phyloP scores from a whole-genome alignment of 257 asterid species.

The Rhazya stricta region DNA sequence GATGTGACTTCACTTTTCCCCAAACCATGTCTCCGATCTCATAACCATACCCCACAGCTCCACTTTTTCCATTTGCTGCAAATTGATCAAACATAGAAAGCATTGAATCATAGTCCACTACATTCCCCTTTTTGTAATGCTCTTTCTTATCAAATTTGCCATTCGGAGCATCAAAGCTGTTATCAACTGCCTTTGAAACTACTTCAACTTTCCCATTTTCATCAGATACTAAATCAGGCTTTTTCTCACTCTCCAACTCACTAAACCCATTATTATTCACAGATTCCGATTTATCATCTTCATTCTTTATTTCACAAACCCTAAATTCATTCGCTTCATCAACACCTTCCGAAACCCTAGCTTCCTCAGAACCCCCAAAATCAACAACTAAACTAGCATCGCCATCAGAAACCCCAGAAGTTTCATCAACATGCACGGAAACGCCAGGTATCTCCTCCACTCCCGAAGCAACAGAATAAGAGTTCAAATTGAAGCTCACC shows the following conservation, averaged over 20 bases:
- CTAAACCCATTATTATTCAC: constrained; percentile 7
- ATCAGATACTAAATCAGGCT: neutral
- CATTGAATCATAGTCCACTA: constrained; percentile 38
- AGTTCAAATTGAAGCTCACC: constrained; percentile 10
- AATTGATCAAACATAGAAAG: constrained; percentile 66
- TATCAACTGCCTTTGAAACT: neutral
- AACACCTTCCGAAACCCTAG: constrained; percentile 23
- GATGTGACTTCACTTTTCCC: constrained; percentile 98
- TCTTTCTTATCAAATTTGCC: constrained; percentile 10
- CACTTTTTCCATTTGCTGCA: constrained; percentile 41
- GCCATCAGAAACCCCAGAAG: constrained; percentile 14
- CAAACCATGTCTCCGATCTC: constrained; percentile 95
- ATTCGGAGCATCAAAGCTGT: neutral
- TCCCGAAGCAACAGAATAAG: constrained; percentile 13
- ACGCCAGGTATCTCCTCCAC: constrained; percentile 14
- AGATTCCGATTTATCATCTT: constrained; percentile 7
- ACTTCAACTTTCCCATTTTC: constrained; percentile 2
- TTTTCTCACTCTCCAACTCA: constrained; percentile 6
- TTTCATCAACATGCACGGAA: constrained; percentile 16
- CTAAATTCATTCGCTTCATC: constrained; percentile 11
- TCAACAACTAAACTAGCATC: constrained; percentile 19
- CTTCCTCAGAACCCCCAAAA: constrained; percentile 18
- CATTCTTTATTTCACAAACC: constrained; percentile 21
- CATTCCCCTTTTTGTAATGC: constrained; percentile 1
- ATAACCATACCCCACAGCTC: constrained; percentile 55